Percentiles rank a stretch among this genome's conserved stretches.
Evolutionary conservation across 805 yeast genomes (phyloP).

Genomic region (Ogataea saltuana): DNA sequence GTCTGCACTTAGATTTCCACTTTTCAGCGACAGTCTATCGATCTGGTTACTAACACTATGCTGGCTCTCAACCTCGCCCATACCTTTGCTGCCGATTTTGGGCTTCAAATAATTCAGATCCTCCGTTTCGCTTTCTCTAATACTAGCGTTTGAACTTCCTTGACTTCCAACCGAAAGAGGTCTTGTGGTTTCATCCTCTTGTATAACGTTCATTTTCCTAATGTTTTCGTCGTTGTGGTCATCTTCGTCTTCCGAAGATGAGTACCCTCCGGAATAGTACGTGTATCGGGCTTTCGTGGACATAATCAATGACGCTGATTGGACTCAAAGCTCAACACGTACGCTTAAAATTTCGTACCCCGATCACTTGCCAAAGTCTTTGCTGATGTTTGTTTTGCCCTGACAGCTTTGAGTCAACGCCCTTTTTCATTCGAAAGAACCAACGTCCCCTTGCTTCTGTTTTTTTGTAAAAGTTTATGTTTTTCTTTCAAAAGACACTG

Average conservation of each 20-base stretch:
- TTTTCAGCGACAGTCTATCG: neutral
- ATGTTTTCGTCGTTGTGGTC: neutral
- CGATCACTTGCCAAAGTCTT: no score
- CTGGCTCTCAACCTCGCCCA: neutral
- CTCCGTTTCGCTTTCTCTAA: neutral
- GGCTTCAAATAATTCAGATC: neutral
- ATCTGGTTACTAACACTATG: neutral
- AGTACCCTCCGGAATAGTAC: slow-evolving; percentile 13
- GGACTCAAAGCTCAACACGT: no score
- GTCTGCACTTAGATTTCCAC: no score
- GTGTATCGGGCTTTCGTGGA: slow-evolving; percentile 10
- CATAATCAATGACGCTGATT: slow-evolving; percentile 2
- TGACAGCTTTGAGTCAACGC: no score
- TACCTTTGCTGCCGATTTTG: neutral
- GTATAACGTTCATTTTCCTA: neutral
- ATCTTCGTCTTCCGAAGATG: slow-evolving; percentile 17
- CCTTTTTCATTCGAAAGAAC: no score
- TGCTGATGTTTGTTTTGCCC: no score
- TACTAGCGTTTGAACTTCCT: neutral
- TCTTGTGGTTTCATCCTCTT: slow-evolving; percentile 7
- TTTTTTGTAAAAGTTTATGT: no score
- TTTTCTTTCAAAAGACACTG: no score
- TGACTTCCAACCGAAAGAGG: slow-evolving; percentile 7
- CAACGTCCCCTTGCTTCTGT: no score
- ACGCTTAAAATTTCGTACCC: no score